phyloP scores from a whole-genome alignment of 225 moss, liverwort and hornwort genomes.

The Sphagnum contortum region DNA sequence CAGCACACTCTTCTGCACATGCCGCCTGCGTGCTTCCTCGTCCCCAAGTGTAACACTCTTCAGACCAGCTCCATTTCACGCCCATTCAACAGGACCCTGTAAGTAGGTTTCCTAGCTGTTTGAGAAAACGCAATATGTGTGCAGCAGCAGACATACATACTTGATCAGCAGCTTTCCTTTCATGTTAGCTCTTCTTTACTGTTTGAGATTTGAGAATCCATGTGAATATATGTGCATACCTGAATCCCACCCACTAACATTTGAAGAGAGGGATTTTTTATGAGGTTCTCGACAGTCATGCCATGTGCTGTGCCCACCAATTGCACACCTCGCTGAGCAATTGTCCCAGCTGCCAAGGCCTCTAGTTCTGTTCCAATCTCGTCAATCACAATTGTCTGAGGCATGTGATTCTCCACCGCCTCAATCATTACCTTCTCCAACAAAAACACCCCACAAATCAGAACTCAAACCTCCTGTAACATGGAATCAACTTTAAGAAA shows the following conservation, averaged over 20 bases:
- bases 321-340: slow-evolving; percentile 93
- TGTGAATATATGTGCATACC: slow-evolving; percentile 32
- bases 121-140: no score
- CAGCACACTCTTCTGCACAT: slow-evolving; percentile 93
- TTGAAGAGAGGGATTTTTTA: slow-evolving; percentile 94
- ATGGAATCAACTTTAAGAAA: no score
- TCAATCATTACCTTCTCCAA: slow-evolving; percentile 79
- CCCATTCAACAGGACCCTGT: slow-evolving; percentile 39
- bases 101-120: slow-evolving; percentile 15
- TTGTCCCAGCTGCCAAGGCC: slow-evolving; percentile 87
- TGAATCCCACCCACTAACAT: slow-evolving; percentile 90
- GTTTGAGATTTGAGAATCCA: no score
- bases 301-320: slow-evolving; percentile 97
- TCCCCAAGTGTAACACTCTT: slow-evolving; percentile 98
- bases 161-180: no score
- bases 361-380: slow-evolving; percentile 96
- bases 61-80: slow-evolving; percentile 79
- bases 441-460: no score
- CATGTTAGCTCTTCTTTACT: no score
- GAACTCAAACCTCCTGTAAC: no score
- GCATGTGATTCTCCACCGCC: slow-evolving; percentile 99
- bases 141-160: no score
- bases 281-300: slow-evolving; percentile 88
- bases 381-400: slow-evolving; percentile 90
- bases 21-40: slow-evolving; percentile 89